Base-by-base conservation (phyloP, 164 flowering plant genomes). In the Nelumbo lutea region DNA sequence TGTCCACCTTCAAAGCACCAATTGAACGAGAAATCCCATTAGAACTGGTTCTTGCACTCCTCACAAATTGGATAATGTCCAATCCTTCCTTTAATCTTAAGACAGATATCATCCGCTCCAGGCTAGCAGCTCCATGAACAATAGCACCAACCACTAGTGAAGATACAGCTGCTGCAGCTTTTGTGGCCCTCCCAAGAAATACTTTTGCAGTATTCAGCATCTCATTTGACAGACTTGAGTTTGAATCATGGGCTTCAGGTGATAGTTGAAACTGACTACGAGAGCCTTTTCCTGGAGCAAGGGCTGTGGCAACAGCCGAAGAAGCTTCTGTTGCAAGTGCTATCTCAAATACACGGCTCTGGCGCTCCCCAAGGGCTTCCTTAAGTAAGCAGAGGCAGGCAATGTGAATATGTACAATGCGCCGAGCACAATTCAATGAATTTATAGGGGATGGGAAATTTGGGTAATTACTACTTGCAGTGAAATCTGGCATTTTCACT, bases 321-420 rank as follows among this genome's bases (percentile, higher is more conserved):
- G 90, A 84, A 67, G 92, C 88, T 80, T 96, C 99, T 42, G 85
- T 79, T 58, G 96, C 98, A 77, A 96, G 91, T 71, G 97, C 97
- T 43, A 91, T 83, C 82, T 96, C 98, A 83, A 96, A 91, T 45
- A 83, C 90, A 62, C 97, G 90, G 77, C 88, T 81, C 67, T 93
- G 96, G 45, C 96, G 96, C 79, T 88, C 99, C 70, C 97, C 98
- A 72, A 96, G 88, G 65, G 96, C 95, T 76, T 96, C 99, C 80
- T 88, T 96, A 1, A 96, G 84, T 40, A 91, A 77, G 77, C 87
- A 85, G 39, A 96, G 82, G 77, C 96, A 96, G 13, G 78, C 79
- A 55, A 89, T 74, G 77, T 87, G 92, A 68, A 96, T 74, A 10
- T 83, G 81, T 65, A 91, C 73, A 61, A 91, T 84, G 56, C 80